These are phyloP conservation scores for Phytopythium delawarense DNA, from an alignment of 352 stramenopile genomes.

Conservation along the genomic window DNA sequence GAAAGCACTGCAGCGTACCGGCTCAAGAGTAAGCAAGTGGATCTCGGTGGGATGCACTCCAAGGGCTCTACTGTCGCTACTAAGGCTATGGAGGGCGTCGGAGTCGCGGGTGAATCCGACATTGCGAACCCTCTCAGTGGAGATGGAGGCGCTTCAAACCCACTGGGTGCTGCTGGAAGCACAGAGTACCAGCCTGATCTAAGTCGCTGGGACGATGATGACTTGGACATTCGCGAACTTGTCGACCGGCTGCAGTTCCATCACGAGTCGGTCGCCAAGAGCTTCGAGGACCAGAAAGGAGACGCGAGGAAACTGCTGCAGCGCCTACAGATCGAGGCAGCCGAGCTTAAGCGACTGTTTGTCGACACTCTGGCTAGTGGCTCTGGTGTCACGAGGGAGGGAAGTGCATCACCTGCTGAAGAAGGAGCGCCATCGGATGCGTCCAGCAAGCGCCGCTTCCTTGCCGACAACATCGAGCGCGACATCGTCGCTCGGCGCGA, in stretches of 20 bases:
- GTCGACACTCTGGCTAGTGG: constrained; percentile 36
- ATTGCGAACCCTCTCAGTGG: neutral
- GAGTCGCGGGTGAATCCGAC: neutral
- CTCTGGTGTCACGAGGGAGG: neutral
- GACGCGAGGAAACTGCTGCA: constrained; percentile 58
- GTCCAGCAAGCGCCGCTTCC: constrained; percentile 21
- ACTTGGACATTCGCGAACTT: constrained; percentile 67
- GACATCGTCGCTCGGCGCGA: constrained; percentile 21
- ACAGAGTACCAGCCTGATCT: constrained; percentile 53
- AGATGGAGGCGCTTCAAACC: neutral
- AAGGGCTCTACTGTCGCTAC: constrained; percentile 61
- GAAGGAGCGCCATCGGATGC: neutral
- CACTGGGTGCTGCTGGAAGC: constrained; percentile 6
- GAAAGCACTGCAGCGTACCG: constrained; percentile 39
- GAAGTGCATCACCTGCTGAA: neutral
- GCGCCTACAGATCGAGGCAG: constrained; percentile 59
- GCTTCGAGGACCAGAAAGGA: constrained; percentile 67
- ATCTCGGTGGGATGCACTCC: constrained; percentile 59
- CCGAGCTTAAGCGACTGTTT: constrained; percentile 67
- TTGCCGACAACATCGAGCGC: constrained; percentile 42
- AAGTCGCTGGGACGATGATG: constrained; percentile 68
- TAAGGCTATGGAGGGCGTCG: constrained; percentile 11
- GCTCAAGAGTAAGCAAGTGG: constrained; percentile 44
- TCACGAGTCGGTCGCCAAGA: constrained; percentile 71
- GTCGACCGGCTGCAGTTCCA: constrained; percentile 74